Percentiles rank a stretch among this genome's conserved stretches.
Evolutionary conservation across 306 rosid species (phyloP).

Genomic region (Lathyrus oleraceus): DNA sequence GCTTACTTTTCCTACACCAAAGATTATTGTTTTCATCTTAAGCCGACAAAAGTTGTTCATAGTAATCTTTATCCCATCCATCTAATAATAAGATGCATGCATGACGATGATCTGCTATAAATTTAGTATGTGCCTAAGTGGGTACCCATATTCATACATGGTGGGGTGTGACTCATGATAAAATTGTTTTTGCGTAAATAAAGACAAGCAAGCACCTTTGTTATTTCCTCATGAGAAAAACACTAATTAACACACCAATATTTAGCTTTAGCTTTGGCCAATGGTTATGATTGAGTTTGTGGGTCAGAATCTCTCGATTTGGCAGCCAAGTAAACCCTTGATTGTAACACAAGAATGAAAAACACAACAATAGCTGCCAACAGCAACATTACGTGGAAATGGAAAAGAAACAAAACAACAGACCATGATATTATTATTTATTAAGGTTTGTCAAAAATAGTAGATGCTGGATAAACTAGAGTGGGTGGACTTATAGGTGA

Average conservation of each 20-base stretch:
- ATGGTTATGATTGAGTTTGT: conserved; percentile 5
- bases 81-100: too few relatives aligned
- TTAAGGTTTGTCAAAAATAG: neutral
- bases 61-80: too few relatives aligned
- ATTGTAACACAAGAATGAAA: neutral
- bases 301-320: neutral
- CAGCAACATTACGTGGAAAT: neutral
- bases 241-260: neutral
- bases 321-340: neutral
- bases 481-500: too few relatives aligned
- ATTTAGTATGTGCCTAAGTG: neutral
- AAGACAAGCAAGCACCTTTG: neutral
- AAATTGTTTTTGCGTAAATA: neutral
- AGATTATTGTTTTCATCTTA: too few relatives aligned
- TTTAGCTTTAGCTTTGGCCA: neutral
- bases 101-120: neutral
- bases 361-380: neutral
- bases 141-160: neutral
- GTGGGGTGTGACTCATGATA: neutral
- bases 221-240: neutral
- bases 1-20: too few relatives aligned
- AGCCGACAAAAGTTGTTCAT: too few relatives aligned
- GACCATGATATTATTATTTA: neutral
- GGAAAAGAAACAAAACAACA: neutral
- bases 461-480: neutral